A percentile compares a stretch with the other conserved stretches of the same genome.
Conservation (phyloP, 177 flowering plant species). For the Vitis hybrid region DNA sequence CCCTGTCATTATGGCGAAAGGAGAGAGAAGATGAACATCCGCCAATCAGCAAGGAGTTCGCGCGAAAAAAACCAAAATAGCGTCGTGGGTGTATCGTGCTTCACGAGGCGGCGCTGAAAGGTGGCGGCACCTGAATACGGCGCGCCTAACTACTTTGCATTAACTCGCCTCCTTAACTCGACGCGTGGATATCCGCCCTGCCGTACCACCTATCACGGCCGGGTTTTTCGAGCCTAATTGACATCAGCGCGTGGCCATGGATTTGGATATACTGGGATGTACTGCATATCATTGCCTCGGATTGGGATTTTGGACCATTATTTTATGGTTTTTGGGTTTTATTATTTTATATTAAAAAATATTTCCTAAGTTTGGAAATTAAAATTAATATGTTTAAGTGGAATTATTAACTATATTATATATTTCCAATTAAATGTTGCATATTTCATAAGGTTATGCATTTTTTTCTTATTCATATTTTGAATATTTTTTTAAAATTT, state of each 20-base stretch:
- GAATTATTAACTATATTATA: too few species aligned
- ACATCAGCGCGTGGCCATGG: not conserved
- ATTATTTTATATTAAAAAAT: too few species aligned
- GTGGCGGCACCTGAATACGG: conserved; percentile 13
- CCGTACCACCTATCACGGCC: not conserved
- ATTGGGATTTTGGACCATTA: too few species aligned
- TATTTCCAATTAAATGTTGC: rapidly evolving
- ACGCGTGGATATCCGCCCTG: not conserved
- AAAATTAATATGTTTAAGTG: too few species aligned
- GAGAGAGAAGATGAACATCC: not conserved
- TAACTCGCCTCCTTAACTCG: not conserved
- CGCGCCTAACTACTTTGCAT: not conserved
- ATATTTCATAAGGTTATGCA: too few species aligned
- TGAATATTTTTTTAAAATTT: too few species aligned
- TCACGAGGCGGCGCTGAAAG: conserved; percentile 31
- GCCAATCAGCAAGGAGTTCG: conserved; percentile 19
- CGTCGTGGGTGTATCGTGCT: not conserved
- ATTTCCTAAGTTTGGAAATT: too few species aligned
- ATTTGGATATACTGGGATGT: not conserved
- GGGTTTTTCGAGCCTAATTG: not conserved
- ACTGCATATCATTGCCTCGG: too few species aligned
- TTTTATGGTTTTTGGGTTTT: too few species aligned
- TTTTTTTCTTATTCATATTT: too few species aligned
- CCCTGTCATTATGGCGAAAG: not conserved
- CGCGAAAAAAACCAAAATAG: conserved; percentile 6